Evolutionary conservation across 2,329 filamentous ascomycete genomes (phyloP).

Genomic region (Stachybotrys chlorohalonatus): DNA sequence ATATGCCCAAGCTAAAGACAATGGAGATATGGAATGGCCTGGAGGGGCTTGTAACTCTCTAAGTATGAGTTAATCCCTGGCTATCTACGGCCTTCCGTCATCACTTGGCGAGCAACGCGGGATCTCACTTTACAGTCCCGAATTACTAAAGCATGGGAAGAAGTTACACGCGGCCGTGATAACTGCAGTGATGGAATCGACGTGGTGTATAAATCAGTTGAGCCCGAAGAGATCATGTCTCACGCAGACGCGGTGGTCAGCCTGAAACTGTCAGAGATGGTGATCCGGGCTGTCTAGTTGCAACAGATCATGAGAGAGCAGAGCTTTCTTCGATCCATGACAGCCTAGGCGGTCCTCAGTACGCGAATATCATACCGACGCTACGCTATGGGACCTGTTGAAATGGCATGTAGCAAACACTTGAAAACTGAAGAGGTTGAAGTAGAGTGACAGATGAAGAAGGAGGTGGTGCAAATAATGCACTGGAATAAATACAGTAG

Average conservation of each 20-base stretch:
- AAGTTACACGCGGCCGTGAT: conserved; percentile 2
- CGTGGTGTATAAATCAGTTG: not conserved
- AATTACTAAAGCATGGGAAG: conserved; percentile 10
- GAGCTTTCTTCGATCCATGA: not conserved
- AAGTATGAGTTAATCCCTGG: conserved; percentile 6
- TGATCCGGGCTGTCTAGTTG: conserved; percentile 14
- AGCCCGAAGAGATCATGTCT: not conserved
- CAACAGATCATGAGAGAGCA: not conserved
- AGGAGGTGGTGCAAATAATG: not conserved
- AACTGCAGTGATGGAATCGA: not conserved
- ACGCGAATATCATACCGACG: not conserved
- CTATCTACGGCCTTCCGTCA: conserved; percentile 2
- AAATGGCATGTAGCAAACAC: not conserved
- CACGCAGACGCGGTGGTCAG: not conserved
- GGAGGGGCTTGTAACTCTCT: conserved; percentile 11
- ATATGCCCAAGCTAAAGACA: conserved; percentile 19
- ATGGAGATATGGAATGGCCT: conserved; percentile 24
- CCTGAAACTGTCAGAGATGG: conserved; percentile 3
- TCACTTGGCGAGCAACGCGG: conserved; percentile 8
- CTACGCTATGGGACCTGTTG: not conserved
- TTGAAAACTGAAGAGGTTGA: not conserved
- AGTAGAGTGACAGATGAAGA: not conserved
- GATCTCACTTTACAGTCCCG: conserved; percentile 1
- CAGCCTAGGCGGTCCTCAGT: not conserved
- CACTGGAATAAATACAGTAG: not conserved